Evolutionary conservation across 73 alveolate species (phyloP).

Genomic region (Paramecium primaurelia): DNA sequence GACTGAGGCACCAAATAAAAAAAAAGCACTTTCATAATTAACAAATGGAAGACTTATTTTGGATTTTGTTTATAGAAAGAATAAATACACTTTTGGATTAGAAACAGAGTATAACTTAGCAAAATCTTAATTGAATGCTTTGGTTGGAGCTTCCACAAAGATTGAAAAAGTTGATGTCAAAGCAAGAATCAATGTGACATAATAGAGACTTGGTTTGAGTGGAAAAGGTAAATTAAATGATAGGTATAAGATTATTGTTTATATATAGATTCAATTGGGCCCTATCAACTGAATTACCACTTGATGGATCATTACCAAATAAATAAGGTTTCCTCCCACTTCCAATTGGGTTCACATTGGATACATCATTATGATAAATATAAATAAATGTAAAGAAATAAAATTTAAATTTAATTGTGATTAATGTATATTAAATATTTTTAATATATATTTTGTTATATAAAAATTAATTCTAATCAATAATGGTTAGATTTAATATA

Average conservation of each 20-base stretch:
- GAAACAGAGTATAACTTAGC: not conserved
- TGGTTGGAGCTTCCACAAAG: not conserved
- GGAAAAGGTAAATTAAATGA: not conserved
- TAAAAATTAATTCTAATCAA: not conserved
- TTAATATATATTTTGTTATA: not conserved
- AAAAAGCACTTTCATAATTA: not conserved
- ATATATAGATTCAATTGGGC: not conserved
- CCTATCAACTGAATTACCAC: not conserved
- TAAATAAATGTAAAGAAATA: not conserved
- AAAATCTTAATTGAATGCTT: not conserved
- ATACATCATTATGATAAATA: not conserved
- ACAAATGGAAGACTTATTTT: not conserved
- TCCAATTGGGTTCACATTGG: constrained; percentile 18
- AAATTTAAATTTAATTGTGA: not conserved
- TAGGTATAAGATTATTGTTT: not conserved
- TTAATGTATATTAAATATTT: not conserved
- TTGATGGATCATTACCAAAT: not conserved
- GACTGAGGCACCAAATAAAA: not conserved
- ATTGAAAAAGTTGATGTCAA: not conserved
- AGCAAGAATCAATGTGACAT: not conserved
- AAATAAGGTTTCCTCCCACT: not conserved
- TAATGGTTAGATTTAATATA: not conserved
- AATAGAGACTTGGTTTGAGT: not conserved
- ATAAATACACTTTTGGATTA: not conserved
- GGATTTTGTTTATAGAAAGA: not conserved